phyloP scores from a whole-genome alignment of 2,329 filamentous ascomycete species.

The Neofusicoccum ribis region DNA sequence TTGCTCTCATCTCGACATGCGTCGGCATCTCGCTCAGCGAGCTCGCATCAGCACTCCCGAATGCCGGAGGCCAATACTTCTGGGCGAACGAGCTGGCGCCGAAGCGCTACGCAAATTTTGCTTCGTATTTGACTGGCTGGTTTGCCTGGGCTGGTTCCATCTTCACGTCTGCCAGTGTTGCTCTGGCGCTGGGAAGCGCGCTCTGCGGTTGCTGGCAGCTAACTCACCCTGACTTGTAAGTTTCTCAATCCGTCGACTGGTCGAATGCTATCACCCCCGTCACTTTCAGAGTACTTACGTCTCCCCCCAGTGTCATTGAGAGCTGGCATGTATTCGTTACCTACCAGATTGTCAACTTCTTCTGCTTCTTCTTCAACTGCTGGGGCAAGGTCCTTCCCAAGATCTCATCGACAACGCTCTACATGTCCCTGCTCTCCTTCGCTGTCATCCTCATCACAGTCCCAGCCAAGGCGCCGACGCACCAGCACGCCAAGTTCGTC shows the following conservation, averaged over 20 bases:
- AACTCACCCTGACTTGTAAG: slow-evolving; percentile 54
- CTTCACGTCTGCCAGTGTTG: slow-evolving; percentile 56
- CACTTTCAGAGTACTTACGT: slow-evolving; percentile 7
- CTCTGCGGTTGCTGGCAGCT: slow-evolving; percentile 55
- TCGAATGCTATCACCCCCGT: too few relatives aligned
- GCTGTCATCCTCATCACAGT: slow-evolving; percentile 51
- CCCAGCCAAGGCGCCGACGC: slow-evolving; percentile 45
- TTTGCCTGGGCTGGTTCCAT: slow-evolving; percentile 57
- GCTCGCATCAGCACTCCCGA: slow-evolving; percentile 51
- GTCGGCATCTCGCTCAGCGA: slow-evolving; percentile 50
- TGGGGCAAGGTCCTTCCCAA: slow-evolving; percentile 38
- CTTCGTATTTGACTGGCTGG: slow-evolving; percentile 52
- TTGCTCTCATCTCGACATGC: slow-evolving; percentile 47
- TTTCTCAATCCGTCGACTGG: slow-evolving; percentile 3
- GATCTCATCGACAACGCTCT: slow-evolving; percentile 47
- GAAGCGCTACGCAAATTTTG: slow-evolving; percentile 46
- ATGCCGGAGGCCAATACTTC: slow-evolving; percentile 55
- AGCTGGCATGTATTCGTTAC: slow-evolving; percentile 44
- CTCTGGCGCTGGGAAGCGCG: slow-evolving; percentile 50
- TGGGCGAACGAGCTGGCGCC: slow-evolving; percentile 53
- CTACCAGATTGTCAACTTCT: slow-evolving; percentile 50
- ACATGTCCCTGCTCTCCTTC: slow-evolving; percentile 50
- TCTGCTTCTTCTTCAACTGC: slow-evolving; percentile 53
- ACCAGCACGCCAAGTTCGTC: slow-evolving; percentile 51
- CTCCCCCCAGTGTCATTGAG: slow-evolving; percentile 31